Conservation (phyloP, 2,329 filamentous ascomycete species). For the Aspergillus sojae region DNA sequence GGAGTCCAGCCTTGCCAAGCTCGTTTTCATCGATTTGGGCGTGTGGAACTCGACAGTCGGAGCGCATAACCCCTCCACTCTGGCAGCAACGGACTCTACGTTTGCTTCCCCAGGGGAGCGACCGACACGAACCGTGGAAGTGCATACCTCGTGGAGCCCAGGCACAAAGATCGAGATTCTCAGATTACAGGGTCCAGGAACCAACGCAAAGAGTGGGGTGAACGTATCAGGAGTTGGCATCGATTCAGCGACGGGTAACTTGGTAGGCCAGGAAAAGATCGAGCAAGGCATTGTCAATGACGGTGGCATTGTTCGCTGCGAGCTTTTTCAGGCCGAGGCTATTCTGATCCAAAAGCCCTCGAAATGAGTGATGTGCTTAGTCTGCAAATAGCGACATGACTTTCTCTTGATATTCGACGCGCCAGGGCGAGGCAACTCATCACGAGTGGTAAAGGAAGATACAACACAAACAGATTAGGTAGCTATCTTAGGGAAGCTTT, state of each 20-base stretch:
- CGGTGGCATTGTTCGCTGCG: not conserved
- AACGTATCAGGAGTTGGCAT: conserved; percentile 7
- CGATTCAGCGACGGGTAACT: not conserved
- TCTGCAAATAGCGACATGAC: too few relatives aligned
- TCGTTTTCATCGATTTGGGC: conserved; percentile 11
- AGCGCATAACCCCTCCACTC: conserved; percentile 7
- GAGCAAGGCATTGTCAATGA: not conserved
- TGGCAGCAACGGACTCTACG: conserved; percentile 1
- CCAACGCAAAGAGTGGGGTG: conserved; percentile 13
- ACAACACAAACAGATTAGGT: not conserved
- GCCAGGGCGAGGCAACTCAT: too few relatives aligned
- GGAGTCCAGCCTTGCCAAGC: not conserved
- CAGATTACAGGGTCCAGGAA: conserved; percentile 10
- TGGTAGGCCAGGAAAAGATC: not conserved
- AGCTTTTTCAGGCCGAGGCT: conserved; percentile 5
- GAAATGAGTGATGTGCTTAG: not conserved
- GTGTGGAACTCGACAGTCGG: conserved; percentile 11
- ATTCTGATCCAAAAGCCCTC: conserved; percentile 4
- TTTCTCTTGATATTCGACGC: rapidly evolving
- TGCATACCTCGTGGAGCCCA: conserved; percentile 2
- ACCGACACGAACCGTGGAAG: conserved; percentile 1
- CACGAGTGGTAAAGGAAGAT: not conserved
- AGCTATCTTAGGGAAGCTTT: rapidly evolving
- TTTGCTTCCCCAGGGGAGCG: conserved; percentile 2
- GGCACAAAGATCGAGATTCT: conserved; percentile 2